These are phyloP conservation scores for Daldinia grandis DNA, from an alignment of 495 filamentous ascomycete genomes.

Conservation along the genomic window DNA sequence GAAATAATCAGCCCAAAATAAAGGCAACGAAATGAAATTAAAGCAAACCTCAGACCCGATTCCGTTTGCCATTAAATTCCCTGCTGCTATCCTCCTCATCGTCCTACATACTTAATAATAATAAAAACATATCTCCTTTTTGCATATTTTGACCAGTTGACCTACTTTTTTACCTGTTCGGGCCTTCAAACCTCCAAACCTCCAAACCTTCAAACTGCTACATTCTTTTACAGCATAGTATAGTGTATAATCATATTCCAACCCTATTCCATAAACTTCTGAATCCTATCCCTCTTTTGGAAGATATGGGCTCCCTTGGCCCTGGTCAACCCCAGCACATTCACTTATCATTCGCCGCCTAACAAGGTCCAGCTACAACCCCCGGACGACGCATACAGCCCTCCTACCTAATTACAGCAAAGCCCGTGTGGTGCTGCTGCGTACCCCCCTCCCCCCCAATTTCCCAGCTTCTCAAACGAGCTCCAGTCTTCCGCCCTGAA, in stretches of 20 bases:
- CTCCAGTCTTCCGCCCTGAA: constrained; percentile 43
- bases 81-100: not conserved
- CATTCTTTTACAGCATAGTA: not conserved
- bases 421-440: constrained; percentile 38
- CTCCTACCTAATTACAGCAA: constrained; percentile 33
- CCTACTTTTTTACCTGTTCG: not conserved
- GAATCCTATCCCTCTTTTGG: constrained; percentile 14
- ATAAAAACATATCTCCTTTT: not conserved
- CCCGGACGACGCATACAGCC: constrained; percentile 28
- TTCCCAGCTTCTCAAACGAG: constrained; percentile 41
- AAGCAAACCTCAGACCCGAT: constrained; percentile 34
- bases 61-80: constrained; percentile 12
- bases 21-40: constrained; percentile 40
- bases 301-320: constrained; percentile 34
- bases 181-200: not conserved
- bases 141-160: not conserved
- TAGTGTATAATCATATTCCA: not conserved
- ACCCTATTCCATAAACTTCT: not conserved
- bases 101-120: not conserved
- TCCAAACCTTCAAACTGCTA: not conserved
- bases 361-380: constrained; percentile 23
- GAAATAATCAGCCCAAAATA: constrained; percentile 36
- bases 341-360: constrained; percentile 44
- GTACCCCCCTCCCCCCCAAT: constrained; percentile 38
- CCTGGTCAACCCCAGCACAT: constrained; percentile 30